phyloP scores from a whole-genome alignment of 2,329 filamentous ascomycete genomes.

The Tolypocladium paradoxum region DNA sequence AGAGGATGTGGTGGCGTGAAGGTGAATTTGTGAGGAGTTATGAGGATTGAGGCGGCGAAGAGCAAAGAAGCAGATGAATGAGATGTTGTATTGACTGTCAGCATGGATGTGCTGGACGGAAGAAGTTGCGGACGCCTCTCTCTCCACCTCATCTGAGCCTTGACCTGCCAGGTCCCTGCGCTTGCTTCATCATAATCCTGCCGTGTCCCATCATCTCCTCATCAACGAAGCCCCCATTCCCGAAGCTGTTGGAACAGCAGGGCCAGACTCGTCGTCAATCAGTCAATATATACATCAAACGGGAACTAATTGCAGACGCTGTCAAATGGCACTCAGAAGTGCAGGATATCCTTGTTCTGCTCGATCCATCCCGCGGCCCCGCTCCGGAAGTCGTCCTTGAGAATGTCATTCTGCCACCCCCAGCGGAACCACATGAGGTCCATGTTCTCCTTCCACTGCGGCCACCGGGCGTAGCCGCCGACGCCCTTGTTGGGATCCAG shows the following conservation, averaged over 20 bases:
- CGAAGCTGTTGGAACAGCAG: too few relatives aligned
- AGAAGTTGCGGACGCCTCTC: too few relatives aligned
- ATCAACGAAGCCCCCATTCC: too few relatives aligned
- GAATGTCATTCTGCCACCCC: slow-evolving; percentile 15
- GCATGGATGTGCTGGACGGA: too few relatives aligned
- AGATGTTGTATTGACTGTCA: not conserved
- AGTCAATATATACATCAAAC: not conserved
- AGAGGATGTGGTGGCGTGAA: too few relatives aligned
- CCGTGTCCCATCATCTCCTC: too few relatives aligned
- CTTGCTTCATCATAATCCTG: too few relatives aligned
- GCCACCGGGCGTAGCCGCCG: slow-evolving; percentile 28
- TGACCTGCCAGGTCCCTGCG: too few relatives aligned
- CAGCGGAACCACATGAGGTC: slow-evolving; percentile 39
- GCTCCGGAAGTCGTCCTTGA: slow-evolving; percentile 28
- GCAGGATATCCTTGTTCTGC: slow-evolving; percentile 12
- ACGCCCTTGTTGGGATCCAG: slow-evolving; percentile 55
- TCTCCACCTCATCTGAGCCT: too few relatives aligned
- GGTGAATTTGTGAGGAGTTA: not conserved
- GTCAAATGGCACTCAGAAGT: slow-evolving; percentile 9
- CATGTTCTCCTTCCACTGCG: slow-evolving; percentile 29
- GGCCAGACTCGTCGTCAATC: too few relatives aligned
- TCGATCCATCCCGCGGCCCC: slow-evolving; percentile 16
- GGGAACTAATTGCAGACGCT: not conserved
- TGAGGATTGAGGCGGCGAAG: not conserved
- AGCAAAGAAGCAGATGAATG: not conserved